Evolutionary conservation across 768 basidiomycete species (phyloP).

Genomic region (Rhodotorula kratochvilovae): DNA sequence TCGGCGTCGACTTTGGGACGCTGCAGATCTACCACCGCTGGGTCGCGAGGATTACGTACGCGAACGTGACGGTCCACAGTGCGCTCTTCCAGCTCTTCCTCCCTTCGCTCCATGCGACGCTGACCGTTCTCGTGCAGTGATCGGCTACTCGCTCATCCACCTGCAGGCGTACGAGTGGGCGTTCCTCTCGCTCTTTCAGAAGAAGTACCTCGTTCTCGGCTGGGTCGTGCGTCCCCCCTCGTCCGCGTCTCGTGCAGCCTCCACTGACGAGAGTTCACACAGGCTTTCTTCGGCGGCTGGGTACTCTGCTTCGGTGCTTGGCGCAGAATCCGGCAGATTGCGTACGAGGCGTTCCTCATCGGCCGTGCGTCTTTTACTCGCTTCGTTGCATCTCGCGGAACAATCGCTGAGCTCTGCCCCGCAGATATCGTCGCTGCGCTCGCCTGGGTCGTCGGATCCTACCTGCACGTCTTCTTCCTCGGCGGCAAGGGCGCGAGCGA

Average conservation of each 20-base stretch:
- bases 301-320: constrained; percentile 1
- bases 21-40: constrained; percentile 27
- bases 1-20: constrained; percentile 2
- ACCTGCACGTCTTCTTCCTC: constrained; percentile 4
- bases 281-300: constrained; percentile 4
- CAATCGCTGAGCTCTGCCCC: background rate
- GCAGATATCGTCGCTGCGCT: constrained; percentile 8
- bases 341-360: constrained; percentile 8
- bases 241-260: background rate
- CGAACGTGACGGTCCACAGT: background rate
- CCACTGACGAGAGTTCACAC: background rate
- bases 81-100: background rate
- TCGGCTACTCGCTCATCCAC: background rate
- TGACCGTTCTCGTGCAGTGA: background rate
- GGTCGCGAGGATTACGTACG: constrained; percentile 16
- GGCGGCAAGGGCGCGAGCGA: background rate
- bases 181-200: background rate
- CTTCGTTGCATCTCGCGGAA: too few relatives aligned
- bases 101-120: background rate
- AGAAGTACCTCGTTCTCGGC: background rate
- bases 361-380: too few relatives aligned
- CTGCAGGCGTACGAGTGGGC: background rate
- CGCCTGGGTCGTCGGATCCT: background rate
- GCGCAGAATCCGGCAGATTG: background rate
- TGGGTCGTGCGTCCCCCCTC: background rate